A percentile compares a stretch with the other conserved stretches of the same genome.
Evolutionary conservation across 352 stramenopile species (phyloP).

Genomic region (Phytopythium vexans): DNA sequence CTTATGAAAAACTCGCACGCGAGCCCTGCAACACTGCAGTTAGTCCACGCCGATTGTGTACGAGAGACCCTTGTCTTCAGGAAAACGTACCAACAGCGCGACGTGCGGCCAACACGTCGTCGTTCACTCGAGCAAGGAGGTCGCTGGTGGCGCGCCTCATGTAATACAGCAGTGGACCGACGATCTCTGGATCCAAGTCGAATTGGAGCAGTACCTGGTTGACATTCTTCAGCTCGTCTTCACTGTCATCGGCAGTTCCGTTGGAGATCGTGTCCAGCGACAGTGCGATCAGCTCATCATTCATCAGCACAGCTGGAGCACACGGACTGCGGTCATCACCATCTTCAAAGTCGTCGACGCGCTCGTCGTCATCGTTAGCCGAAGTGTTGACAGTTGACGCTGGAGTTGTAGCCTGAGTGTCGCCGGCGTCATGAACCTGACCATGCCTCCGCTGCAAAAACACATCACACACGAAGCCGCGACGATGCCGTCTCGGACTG

Average conservation of each 20-base stretch:
- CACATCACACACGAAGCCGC: constrained; percentile 13
- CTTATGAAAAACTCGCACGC: constrained; percentile 58
- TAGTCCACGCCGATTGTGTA: background rate
- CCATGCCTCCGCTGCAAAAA: constrained; percentile 4
- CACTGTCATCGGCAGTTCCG: constrained; percentile 1
- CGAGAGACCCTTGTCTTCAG: background rate
- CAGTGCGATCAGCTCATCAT: background rate
- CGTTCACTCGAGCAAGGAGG: constrained; percentile 52
- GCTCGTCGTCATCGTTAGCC: no score
- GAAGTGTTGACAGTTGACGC: no score
- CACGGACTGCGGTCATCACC: no score
- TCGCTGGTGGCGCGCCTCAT: constrained; percentile 58
- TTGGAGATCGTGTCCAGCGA: background rate
- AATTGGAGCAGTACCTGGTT: background rate
- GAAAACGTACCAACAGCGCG: constrained; percentile 26
- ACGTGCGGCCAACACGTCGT: constrained; percentile 14
- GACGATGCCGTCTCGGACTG: no score
- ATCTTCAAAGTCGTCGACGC: no score
- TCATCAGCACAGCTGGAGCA: no score
- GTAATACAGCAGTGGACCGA: constrained; percentile 41
- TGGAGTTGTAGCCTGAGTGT: no score
- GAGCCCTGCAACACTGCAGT: constrained; percentile 19
- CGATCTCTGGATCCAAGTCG: constrained; percentile 39
- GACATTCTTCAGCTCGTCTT: constrained; percentile 4
- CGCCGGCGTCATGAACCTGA: no score